Percentiles rank a stretch among this genome's conserved stretches.
Evolutionary conservation across 176 grass and related monocot genomes (phyloP).

Genomic region (Dendrocalamus sinicus): DNA sequence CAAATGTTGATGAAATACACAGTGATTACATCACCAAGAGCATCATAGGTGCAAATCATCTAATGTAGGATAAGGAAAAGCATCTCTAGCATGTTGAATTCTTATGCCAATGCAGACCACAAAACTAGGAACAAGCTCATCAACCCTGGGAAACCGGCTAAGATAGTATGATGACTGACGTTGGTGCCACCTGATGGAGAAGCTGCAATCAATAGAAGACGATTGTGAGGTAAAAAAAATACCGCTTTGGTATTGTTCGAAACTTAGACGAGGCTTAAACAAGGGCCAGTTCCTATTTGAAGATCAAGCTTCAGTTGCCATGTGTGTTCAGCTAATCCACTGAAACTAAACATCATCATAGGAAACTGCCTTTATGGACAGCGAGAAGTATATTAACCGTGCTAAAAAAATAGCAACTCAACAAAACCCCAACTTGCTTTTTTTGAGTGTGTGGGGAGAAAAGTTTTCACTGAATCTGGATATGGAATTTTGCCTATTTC

Average conservation of each 20-base stretch:
- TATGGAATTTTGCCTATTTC: neutral
- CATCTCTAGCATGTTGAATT: neutral
- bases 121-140: slow-evolving; percentile 43
- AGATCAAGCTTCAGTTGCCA: neutral
- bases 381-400: neutral
- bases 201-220: slow-evolving; percentile 14
- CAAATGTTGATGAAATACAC: slow-evolving; percentile 24
- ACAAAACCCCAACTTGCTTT: neutral
- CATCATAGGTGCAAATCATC: slow-evolving; percentile 21
- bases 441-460: neutral
- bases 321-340: neutral
- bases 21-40: neutral
- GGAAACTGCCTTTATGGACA: neutral
- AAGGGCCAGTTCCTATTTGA: neutral
- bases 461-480: neutral
- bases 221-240: neutral
- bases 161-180: slow-evolving; percentile 13
- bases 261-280: neutral
- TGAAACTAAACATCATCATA: neutral
- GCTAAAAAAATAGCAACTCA: neutral
- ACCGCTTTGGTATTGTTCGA: neutral
- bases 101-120: slow-evolving; percentile 50
- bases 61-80: slow-evolving; percentile 7
- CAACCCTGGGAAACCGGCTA: slow-evolving; percentile 25
- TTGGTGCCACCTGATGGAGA: slow-evolving; percentile 41